Evolutionary conservation across 129 eudicot genomes (phyloP), one percentile per base, ranked within the genome.

Genomic region (Heracleum sosnowskyi): DNA sequence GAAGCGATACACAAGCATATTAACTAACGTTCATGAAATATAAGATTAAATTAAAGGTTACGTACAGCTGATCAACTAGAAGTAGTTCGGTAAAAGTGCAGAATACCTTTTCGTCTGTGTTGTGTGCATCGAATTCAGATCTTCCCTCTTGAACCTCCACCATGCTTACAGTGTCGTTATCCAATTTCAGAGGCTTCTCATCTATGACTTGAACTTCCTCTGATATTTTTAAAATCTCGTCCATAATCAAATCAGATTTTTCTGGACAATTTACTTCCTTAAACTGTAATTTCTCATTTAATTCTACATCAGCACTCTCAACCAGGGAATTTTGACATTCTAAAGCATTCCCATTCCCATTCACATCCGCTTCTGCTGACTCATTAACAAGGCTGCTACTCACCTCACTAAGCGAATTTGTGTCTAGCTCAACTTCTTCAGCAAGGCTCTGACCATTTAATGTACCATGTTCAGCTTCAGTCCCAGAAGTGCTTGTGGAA

Each of bases 101-200:
- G 16, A 77, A 51, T 78, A 92, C 97, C 93, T 90, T 90, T 83
- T 45, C 79, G 68, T 83, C 26, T 78, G 71, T 72, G 36, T 77
- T 80, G 55, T 75, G 73, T 35, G 85, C 70, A 74, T 79, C 68
- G 26, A 36, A 78, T 83, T 85, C 87, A 35, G 79, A 64, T 34
- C 51, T 82, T 66, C 81, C 83, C 62, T 63, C 78, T 80, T 78
- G 81, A 53, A 69, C 66, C 83, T 68, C 79, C 49, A 68, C 28
- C 17, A 79, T 11, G 46, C 45, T 79, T 75, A 73, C 42, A 3
- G 62, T 55, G 22, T 45, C 83, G 11, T 3, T 70, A 24, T n/a
- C 64, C 51, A n/a, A 33, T 47, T 77, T 73, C 80, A 66, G 20
- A 44, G 78, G 33, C 26, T 37, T 76, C 57, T 51, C 57, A 13